These are phyloP conservation scores for Hibiscus syriacus DNA, from an alignment of 345 rosid genomes.

Conservation along the genomic window DNA sequence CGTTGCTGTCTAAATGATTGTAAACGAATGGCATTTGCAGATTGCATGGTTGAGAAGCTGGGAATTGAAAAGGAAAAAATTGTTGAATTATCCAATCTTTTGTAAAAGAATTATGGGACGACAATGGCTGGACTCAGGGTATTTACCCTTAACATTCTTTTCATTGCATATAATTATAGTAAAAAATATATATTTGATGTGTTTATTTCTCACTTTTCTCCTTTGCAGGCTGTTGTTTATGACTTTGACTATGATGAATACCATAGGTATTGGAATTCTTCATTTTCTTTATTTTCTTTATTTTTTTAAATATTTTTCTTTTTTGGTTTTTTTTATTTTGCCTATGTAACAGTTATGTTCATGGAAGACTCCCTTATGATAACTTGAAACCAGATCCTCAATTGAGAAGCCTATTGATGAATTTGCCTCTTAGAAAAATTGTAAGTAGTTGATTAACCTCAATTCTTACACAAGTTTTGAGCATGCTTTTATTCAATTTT, in stretches of 20 bases:
- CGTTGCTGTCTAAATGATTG: slow-evolving; percentile 19
- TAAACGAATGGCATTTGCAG: slow-evolving; percentile 25
- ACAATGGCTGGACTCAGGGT: slow-evolving; percentile 99
- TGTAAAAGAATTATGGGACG: slow-evolving; percentile 91
- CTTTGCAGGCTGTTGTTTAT: slow-evolving; percentile 76
- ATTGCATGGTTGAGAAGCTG: slow-evolving; percentile 77
- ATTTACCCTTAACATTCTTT: slow-evolving; percentile 5
- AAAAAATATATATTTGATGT: not conserved
- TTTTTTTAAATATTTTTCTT: no score
- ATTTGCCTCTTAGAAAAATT: slow-evolving; percentile 74
- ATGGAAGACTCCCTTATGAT: slow-evolving; percentile 87
- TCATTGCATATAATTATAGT: not conserved
- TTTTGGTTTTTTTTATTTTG: slow-evolving; percentile 46
- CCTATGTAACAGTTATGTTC: slow-evolving; percentile 84
- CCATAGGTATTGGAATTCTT: slow-evolving; percentile 70
- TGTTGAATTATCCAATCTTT: slow-evolving; percentile 51
- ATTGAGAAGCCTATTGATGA: slow-evolving; percentile 63
- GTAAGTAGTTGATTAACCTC: slow-evolving; percentile 37
- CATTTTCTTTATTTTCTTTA: no score
- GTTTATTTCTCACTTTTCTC: not conserved
- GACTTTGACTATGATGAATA: slow-evolving; percentile 89
- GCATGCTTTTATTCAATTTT: not conserved
- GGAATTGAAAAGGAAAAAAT: slow-evolving; percentile 64
- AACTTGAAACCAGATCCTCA: slow-evolving; percentile 83
- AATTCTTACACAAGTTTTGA: not conserved